phyloP scores from a whole-genome alignment of 306 rosid species.

The Ceratonia siliqua region DNA sequence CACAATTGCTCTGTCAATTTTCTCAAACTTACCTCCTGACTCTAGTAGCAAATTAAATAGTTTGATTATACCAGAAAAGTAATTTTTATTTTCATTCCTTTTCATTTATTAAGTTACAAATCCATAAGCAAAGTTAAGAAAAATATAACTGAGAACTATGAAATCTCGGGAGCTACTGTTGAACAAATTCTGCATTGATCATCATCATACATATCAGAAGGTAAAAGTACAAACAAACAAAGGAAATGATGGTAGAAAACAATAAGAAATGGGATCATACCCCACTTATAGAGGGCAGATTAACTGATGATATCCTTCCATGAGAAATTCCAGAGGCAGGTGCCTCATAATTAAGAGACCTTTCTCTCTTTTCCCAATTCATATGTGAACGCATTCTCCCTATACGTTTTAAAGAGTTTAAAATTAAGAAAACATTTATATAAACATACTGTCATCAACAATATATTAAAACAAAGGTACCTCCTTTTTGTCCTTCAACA shows the following conservation, averaged over 20 bases:
- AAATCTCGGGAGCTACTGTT: neutral
- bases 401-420: slow-evolving; percentile 38
- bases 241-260: slow-evolving; percentile 12
- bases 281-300: slow-evolving; percentile 52
- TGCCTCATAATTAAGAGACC: slow-evolving; percentile 63
- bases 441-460: slow-evolving; percentile 31
- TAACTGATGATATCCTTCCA: slow-evolving; percentile 55
- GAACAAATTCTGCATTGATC: neutral
- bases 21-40: neutral
- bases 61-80: neutral
- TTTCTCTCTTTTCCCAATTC: slow-evolving; percentile 86
- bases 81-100: neutral
- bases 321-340: slow-evolving; percentile 56
- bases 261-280: slow-evolving; percentile 48
- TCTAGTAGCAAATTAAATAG: neutral
- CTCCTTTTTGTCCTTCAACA: slow-evolving; percentile 73
- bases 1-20: neutral
- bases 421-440: slow-evolving; percentile 25
- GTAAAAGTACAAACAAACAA: slow-evolving; percentile 18
- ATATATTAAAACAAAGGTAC: slow-evolving; percentile 42
- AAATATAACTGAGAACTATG: neutral
- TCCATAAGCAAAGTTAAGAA: slow-evolving; percentile 5
- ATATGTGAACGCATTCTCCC: slow-evolving; percentile 75
- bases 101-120: neutral
- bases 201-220: slow-evolving; percentile 21